Percentiles rank a stretch among this genome's conserved stretches.
These are phyloP conservation scores for Lipomyces sp. DNA, from an alignment of 805 yeast genomes.

Conservation along the genomic window DNA sequence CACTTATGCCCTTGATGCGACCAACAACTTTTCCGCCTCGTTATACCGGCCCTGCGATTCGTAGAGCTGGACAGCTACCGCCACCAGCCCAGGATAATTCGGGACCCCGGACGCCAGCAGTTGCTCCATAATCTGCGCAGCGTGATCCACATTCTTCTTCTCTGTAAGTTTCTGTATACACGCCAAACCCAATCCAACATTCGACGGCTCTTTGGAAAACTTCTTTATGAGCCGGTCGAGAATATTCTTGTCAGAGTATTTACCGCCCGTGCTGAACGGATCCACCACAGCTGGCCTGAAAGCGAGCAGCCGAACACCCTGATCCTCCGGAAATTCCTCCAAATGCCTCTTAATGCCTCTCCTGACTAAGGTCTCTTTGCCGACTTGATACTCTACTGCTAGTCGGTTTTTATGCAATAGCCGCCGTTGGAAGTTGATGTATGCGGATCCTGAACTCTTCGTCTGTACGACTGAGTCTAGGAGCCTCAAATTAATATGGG, in stretches of 20 bases:
- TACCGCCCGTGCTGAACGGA: constrained; percentile 34
- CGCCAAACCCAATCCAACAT: constrained; percentile 41
- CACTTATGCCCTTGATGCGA: constrained; percentile 39
- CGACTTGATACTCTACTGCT: constrained; percentile 27
- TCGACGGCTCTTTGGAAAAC: constrained; percentile 43
- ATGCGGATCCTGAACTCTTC: constrained; percentile 14
- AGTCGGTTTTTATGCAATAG: constrained; percentile 25
- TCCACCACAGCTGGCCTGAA: constrained; percentile 31
- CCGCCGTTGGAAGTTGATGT: constrained; percentile 23
- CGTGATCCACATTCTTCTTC: constrained; percentile 38
- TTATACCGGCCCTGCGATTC: constrained; percentile 52
- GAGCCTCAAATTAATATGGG: constrained; percentile 27
- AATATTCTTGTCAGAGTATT: constrained; percentile 28
- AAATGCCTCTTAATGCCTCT: constrained; percentile 30
- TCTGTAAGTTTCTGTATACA: constrained; percentile 41
- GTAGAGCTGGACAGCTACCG: constrained; percentile 56
- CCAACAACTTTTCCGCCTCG: constrained; percentile 46
- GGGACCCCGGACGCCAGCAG: constrained; percentile 24
- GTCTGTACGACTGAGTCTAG: constrained; percentile 24
- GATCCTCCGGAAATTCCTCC: constrained; percentile 30
- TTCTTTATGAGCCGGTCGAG: constrained; percentile 39
- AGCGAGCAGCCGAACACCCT: constrained; percentile 19
- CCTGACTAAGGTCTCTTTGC: constrained; percentile 31
- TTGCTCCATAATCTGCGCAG: constrained; percentile 41
- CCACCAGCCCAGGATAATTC: constrained; percentile 53